phyloP scores from a whole-genome alignment of 106 monocot species.

The Dactylorhiza incarnata region DNA sequence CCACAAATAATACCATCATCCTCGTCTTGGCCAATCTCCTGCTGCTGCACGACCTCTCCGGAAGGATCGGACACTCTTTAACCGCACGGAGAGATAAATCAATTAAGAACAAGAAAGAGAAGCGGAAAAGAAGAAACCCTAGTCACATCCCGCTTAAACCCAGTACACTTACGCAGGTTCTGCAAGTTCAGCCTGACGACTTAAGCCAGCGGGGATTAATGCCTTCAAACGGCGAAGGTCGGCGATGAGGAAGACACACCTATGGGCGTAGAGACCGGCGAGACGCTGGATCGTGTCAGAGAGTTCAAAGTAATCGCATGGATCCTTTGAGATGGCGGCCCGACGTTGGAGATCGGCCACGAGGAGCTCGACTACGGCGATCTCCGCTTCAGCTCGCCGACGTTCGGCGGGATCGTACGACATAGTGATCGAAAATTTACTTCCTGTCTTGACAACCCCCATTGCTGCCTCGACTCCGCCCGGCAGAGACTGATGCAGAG shows the following conservation, averaged over 20 bases:
- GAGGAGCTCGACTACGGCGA: slow-evolving; percentile 44
- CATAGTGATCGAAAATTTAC: slow-evolving; percentile 34
- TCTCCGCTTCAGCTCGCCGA: slow-evolving; percentile 45
- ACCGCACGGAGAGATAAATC: not conserved
- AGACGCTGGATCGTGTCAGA: slow-evolving; percentile 40
- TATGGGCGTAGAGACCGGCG: slow-evolving; percentile 37
- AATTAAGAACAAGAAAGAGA: not conserved
- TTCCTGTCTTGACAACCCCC: not conserved
- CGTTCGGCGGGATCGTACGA: slow-evolving; percentile 51
- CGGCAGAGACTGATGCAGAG: not conserved
- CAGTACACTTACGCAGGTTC: not conserved
- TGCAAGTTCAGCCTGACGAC: not conserved
- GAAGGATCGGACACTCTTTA: slow-evolving; percentile 6
- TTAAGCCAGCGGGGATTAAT: slow-evolving; percentile 15
- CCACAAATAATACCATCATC: slow-evolving; percentile 14
- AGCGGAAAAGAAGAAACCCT: not conserved
- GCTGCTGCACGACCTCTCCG: not conserved
- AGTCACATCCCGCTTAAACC: not conserved
- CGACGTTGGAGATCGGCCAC: slow-evolving; percentile 17
- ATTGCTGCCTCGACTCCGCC: not conserved
- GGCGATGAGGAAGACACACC: slow-evolving; percentile 37
- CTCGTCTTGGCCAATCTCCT: slow-evolving; percentile 3
- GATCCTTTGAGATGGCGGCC: not conserved
- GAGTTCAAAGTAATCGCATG: slow-evolving; percentile 22
- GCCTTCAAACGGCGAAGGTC: slow-evolving; percentile 48